Evolutionary conservation across 441 rosid genomes (phyloP).

Genomic region (Raphanus hybrid): DNA sequence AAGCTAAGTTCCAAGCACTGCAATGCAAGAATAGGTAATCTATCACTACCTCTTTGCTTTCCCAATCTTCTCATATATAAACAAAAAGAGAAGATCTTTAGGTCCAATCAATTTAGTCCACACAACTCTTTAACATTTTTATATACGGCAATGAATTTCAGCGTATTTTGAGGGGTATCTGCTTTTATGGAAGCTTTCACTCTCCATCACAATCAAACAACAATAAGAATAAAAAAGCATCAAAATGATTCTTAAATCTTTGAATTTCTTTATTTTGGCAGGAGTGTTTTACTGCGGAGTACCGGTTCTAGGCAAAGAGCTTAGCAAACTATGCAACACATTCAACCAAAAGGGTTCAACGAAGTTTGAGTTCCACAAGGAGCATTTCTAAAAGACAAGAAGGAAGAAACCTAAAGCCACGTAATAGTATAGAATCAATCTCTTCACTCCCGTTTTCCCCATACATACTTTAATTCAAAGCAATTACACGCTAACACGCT

Average conservation of each 20-base stretch:
- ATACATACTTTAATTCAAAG: constrained; percentile 8
- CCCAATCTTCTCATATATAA: neutral
- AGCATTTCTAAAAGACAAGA: constrained; percentile 54
- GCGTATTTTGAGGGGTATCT: neutral
- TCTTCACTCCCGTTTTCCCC: neutral
- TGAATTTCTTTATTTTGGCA: constrained; percentile 22
- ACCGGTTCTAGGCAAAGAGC: constrained; percentile 70
- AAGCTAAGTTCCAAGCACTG: constrained; percentile 70
- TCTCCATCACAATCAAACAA: constrained; percentile 25
- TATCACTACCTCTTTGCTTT: constrained; percentile 41
- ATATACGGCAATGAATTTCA: neutral
- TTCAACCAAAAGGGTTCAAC: constrained; percentile 75
- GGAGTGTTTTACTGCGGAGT: constrained; percentile 80
- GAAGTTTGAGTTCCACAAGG: constrained; percentile 79
- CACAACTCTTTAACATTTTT: neutral
- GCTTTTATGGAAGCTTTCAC: constrained; percentile 11
- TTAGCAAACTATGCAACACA: constrained; percentile 65
- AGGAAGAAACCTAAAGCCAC: constrained; percentile 27
- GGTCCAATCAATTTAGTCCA: constrained; percentile 6
- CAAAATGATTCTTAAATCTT: neutral
- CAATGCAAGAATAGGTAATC: constrained; percentile 66
- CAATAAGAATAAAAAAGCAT: neutral
- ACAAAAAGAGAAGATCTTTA: neutral
- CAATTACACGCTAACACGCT: constrained; percentile 35
- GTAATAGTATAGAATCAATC: constrained; percentile 27